Evolutionary conservation across 2,329 filamentous ascomycete species (phyloP).

Genomic region (Calcarisporium arbuscula): DNA sequence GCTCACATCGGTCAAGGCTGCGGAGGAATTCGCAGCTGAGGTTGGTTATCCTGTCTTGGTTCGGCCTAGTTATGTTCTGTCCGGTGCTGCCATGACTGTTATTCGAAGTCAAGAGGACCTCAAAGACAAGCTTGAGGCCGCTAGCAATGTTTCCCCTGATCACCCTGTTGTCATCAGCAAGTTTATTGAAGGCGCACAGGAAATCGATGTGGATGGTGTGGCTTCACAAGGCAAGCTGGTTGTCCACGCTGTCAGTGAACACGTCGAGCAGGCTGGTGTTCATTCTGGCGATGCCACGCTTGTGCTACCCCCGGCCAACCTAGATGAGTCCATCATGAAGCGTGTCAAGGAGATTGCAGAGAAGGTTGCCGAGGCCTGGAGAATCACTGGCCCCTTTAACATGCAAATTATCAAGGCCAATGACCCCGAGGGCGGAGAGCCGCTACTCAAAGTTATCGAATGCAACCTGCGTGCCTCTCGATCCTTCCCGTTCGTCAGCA

Average conservation of each 20-base stretch:
- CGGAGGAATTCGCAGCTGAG: constrained; percentile 75
- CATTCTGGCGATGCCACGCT: constrained; percentile 97
- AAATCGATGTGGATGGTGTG: constrained; percentile 95
- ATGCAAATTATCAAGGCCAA: constrained; percentile 99
- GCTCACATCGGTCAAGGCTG: constrained; percentile 80
- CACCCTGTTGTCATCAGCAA: constrained; percentile 98
- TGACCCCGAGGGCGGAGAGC: constrained; percentile 65
- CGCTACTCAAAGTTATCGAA: constrained; percentile 89
- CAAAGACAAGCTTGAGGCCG: constrained; percentile 89
- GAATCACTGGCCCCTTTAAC: constrained; percentile 97
- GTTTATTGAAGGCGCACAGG: constrained; percentile 93
- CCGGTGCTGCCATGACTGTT: constrained; percentile 97
- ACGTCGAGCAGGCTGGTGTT: constrained; percentile 94
- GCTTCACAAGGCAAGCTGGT: constrained; percentile 80
- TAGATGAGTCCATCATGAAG: constrained; percentile 71
- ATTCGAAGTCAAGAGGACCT: constrained; percentile 84
- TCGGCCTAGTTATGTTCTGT: constrained; percentile 90
- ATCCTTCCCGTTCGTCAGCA: constrained; percentile 97
- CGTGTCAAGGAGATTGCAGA: constrained; percentile 92
- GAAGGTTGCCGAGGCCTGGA: constrained; percentile 96
- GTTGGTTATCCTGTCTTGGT: constrained; percentile 94
- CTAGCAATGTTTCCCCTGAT: constrained; percentile 85
- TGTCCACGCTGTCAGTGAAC: constrained; percentile 88
- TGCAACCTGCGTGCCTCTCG: constrained; percentile 96
- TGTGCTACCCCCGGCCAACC: constrained; percentile 76